Evolutionary conservation across 2,329 filamentous ascomycete genomes (phyloP).

Genomic region (Trichophyton rubrum): DNA sequence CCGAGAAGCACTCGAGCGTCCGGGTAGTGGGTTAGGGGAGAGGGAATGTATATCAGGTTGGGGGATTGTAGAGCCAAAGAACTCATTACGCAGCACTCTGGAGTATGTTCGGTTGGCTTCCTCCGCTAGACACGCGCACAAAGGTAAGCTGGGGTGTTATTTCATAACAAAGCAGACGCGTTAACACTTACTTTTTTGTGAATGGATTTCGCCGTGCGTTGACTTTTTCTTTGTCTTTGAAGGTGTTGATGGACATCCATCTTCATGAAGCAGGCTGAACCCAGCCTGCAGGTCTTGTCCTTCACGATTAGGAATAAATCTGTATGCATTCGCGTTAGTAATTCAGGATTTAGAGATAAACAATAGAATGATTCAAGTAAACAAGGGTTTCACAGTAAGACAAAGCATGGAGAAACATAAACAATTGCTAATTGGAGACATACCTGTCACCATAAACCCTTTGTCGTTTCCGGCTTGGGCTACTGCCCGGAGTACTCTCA

Average conservation of each 20-base stretch:
- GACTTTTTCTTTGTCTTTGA: constrained; percentile 73
- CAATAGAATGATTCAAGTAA: too few species aligned
- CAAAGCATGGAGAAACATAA: background rate
- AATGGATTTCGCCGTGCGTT: constrained; percentile 81
- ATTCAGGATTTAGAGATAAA: background rate
- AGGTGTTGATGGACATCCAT: constrained; percentile 83
- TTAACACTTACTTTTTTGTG: constrained; percentile 64
- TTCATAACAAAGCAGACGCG: constrained; percentile 5
- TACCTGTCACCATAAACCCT: constrained; percentile 54
- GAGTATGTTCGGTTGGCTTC: constrained; percentile 93
- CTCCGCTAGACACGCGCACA: constrained; percentile 46
- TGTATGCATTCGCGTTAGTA: constrained; percentile 27
- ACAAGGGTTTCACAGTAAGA: background rate
- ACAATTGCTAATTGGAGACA: background rate
- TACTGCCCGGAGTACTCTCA: constrained; percentile 51
- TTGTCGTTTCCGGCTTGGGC: constrained; percentile 57
- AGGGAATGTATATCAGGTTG: constrained; percentile 57
- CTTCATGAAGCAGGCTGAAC: constrained; percentile 82
- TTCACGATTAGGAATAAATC: constrained; percentile 89
- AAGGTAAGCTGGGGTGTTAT: constrained; percentile 7
- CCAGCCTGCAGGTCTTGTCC: constrained; percentile 89
- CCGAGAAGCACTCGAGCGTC: constrained; percentile 39
- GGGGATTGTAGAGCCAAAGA: constrained; percentile 83
- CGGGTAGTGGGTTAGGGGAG: constrained; percentile 43
- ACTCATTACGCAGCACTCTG: constrained; percentile 70